Evolutionary conservation across 768 basidiomycete species (phyloP), one percentile per base, ranked within the genome.

Genomic region (Tulasnella sp.): DNA sequence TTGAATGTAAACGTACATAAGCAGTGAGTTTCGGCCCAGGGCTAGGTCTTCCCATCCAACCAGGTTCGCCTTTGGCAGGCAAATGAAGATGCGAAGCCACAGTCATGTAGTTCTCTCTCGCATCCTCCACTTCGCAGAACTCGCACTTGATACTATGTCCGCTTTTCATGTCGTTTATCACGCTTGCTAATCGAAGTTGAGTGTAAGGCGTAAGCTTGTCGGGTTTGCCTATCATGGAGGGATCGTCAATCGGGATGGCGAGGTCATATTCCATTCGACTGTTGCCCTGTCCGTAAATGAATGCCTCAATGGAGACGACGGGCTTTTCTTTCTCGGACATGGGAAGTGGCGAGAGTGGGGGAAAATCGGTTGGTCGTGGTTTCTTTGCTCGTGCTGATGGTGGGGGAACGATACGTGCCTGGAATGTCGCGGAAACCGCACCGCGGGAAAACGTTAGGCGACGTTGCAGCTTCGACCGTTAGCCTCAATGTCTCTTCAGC

Each of bases 401-500:
- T n/a, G 8, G 54, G 22, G 1, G 54, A 24, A n/a, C 54, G 24
- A 54, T 24, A 7, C 5, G 64, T 69, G 64, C 64, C 64, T 69
- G 64, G 28, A 69, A 7, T 37, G 64, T 69, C 34, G 18, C 64
- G 64, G 64, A 69, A 16, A 2, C 64, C 64, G 64, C 64, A 69
- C 28, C 64, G 64, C 31, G 64, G 64, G 64, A 69, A 69, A 16
- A 69, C 9, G 31, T 18, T 14, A 31, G 64, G 64, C 64, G 34
- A 69, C 64, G 64, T 69, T 69, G 28, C 64, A 69, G 64, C 64
- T 69, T 69, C 64, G 64, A 69, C 64, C 34, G 64, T 31, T 11
- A 76, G 34, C 76, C 41, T n/a, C 46, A 24, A 80, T 80, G 79
- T 80, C 79, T 41, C 41, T 73, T 18, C 79, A 80, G 50, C 79